Base-by-base conservation (phyloP, 768 basidiomycete species). In the Tricholoma terreum region DNA sequence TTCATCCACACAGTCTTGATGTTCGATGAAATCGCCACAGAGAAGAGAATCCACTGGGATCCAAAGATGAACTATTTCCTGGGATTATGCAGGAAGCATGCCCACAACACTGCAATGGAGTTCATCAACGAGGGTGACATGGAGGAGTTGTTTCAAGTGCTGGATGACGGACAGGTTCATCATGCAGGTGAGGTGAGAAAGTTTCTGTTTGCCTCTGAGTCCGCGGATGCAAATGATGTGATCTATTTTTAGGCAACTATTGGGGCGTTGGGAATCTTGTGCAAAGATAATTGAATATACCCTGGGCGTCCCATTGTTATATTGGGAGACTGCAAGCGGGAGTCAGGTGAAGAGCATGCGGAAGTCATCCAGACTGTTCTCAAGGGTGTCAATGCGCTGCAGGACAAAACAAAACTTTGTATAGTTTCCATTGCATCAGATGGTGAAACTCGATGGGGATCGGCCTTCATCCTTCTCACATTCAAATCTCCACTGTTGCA, bases 81-180 rank as follows among this genome's bases (percentile, higher is more conserved):
- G 0, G 71, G 71, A 0, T 42, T 71, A 0, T 74, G 71, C 50
- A 55, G 67, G 6, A 55, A 67, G 57, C 71, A 71, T 46, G 67
- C 38, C 0, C 15, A 36, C 3, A 42, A n/a, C n/a, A 60, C 61
- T 1, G 50, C 57, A 3, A 40, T 58, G 3, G 57, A 69, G 56
- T 70, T 69, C 19, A 45, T 60, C 1, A 64, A 57, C 36, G 60
- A 61, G 46, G 54, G 40, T 0, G 67, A 68, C 35, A 45, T 70
- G 49, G 67, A 61, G 19, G 69, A 67, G 27, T n/a, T 71, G 11
- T 67, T 66, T 36, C n/a, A 38, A 6, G 30, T 9, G 0, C 14
- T 70, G 10, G 59, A 70, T 33, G 53, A 58, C 0, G 60, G 49
- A 2, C 36, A 61, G 12, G 60, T 69, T 1, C 70, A 70, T 50